Percentiles rank a stretch among this genome's conserved stretches.
phyloP scores from a whole-genome alignment of 2,329 filamentous ascomycete species.

The Cucurbitaria berberidis region DNA sequence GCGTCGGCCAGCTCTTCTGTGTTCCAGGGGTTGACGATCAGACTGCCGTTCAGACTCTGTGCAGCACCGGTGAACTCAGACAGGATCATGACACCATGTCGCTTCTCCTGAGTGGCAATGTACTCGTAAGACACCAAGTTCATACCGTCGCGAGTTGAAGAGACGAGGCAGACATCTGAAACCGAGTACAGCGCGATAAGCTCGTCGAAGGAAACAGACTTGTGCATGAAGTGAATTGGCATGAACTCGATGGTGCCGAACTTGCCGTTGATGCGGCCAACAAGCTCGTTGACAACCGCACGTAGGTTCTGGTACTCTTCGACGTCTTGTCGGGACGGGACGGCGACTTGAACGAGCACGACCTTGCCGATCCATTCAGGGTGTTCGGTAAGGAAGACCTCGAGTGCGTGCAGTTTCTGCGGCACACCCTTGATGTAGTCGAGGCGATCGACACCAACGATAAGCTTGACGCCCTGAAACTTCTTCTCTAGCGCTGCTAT shows the following conservation, averaged over 20 bases:
- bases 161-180: slow-evolving; percentile 90
- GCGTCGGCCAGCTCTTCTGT: slow-evolving; percentile 93
- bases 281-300: slow-evolving; percentile 93
- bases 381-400: slow-evolving; percentile 95
- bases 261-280: slow-evolving; percentile 94
- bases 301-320: slow-evolving; percentile 98
- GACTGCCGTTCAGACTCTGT: slow-evolving; percentile 88
- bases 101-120: slow-evolving; percentile 88
- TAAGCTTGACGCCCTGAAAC: slow-evolving; percentile 94
- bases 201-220: slow-evolving; percentile 93
- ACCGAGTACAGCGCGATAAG: slow-evolving; percentile 91
- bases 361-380: slow-evolving; percentile 99
- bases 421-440: slow-evolving; percentile 99
- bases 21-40: slow-evolving; percentile 99
- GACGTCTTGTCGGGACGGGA: slow-evolving; percentile 92
- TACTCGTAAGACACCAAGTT: slow-evolving; percentile 98
- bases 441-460: slow-evolving; percentile 93
- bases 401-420: slow-evolving; percentile 94
- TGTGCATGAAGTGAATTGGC: slow-evolving; percentile 98
- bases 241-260: slow-evolving; percentile 98
- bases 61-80: slow-evolving; percentile 97
- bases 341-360: slow-evolving; percentile 92
- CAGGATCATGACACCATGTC: slow-evolving; percentile 91
- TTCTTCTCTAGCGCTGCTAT: slow-evolving; percentile 85
- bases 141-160: slow-evolving; percentile 97